Base-by-base conservation (phyloP, 192 early-diverging fungal genomes). In the Dissophora ornata region DNA sequence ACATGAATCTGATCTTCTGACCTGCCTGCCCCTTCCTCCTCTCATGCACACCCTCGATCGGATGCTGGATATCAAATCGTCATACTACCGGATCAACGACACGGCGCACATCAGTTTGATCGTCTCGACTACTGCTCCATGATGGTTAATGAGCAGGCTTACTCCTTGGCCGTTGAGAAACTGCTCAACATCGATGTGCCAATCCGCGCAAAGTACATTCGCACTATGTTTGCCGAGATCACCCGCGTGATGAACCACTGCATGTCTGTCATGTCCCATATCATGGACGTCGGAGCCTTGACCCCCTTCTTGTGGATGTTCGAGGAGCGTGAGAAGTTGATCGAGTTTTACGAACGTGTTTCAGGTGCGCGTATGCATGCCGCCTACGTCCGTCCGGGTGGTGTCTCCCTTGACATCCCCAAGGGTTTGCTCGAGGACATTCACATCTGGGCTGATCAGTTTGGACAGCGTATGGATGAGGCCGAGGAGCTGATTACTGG, bases 281-380 rank as follows among this genome's bases (percentile, higher is more conserved):
- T 96, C 48, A 89, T 99, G 88, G 97, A 99, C 80, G 96, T 99
- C 32, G 97, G 97, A 65, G 97, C 96, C 26, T 84, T 98, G 82
- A 97, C 97, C 28, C 97, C 97, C 54, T 97, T 99, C 86, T 84
- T 99, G 80, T 99, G 95, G 89, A 90, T 98, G 92, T 98, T 99
- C 70, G 97, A 99, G 87, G 97, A 99, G 84, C 95, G 97, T 79
- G 97, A 99, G 80, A 95, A 96, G 82, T 83, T 96, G 65, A 99
- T 99, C 93, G 97, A 99, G 87, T 97, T 96, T 69, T 99, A 99
- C 82, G 97, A 99, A 79, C 95, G 97, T 77, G 96, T 97, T 28
- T 96, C 93, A 12, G 97, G 97, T 38, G 97, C 97, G 24, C 95
- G 97, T 70, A 95, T 99, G 90, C 97, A 99, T 82, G 88, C 95